Evolutionary conservation across 192 early-diverging fungal species (phyloP), one percentile per base, ranked within the genome.

Genomic region (Borealophlyctis nickersoniae): DNA sequence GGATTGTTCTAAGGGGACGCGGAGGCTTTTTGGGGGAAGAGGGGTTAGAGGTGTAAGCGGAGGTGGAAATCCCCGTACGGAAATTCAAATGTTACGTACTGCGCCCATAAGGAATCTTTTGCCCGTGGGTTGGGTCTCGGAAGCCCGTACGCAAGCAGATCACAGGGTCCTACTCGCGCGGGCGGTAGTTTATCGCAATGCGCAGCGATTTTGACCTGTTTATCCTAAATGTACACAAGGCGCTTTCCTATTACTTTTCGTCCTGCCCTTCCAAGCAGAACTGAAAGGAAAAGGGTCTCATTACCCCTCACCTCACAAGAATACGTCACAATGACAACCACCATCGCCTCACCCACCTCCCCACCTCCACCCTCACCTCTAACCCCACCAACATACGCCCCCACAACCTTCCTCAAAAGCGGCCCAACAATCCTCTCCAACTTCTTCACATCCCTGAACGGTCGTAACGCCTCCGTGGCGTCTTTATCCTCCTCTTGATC

Each of bases 51-150:
- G 7, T 19, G 36, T 14, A 13, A 4, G 5, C 13, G 7, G 14
- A 35, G 13, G 31, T 59, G 1, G 22, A 4, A 11, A 32, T 29
- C n/a, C 31, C 22, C 36, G 23, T 4, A 34, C 29, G 35, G 4
- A 16, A 2, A 11, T 24, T 16, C 22, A 22, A 16, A 19, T 36
- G 26, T 34, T 34, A 55, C 51, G 32, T 77, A 86, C 83, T 72
- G 62, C 30, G 87, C 73, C 89, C 89, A 91, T 59, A 86, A 76
- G 1, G 89, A 87, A 66, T 91, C 86, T 64, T 91, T 91, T n/a
- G 80, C 77, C 23, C 60, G 57, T 0, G 89, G 79, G 19, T 66
- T 52, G 0, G 70, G 69, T 48, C 89, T 66, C 11, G 82, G 82
- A 11, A 78, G 58, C 34, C 84, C 84, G 48, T 77, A 72, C 7